These are phyloP conservation scores for Aspergillus hiratsukae DNA, from an alignment of 2,329 filamentous ascomycete genomes.

Conservation along the genomic window DNA sequence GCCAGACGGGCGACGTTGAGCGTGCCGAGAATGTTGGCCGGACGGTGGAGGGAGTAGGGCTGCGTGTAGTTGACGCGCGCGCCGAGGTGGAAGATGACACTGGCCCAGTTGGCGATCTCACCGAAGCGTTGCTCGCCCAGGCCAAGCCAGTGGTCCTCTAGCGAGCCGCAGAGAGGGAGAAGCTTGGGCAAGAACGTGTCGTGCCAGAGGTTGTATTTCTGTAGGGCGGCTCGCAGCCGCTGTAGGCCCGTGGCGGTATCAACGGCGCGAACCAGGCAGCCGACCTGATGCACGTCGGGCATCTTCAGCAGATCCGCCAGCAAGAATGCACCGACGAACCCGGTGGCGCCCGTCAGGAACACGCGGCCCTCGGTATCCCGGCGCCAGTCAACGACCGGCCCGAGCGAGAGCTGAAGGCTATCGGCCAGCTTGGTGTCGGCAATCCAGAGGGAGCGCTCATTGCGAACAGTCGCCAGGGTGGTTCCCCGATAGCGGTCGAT, in stretches of 20 bases:
- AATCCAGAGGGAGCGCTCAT: conserved; percentile 14
- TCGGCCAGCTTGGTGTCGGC: conserved; percentile 16
- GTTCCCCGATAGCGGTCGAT: conserved; percentile 2
- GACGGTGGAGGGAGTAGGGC: conserved; percentile 63
- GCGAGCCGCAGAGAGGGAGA: conserved; percentile 50
- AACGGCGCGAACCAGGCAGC: conserved; percentile 67
- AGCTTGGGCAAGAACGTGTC: conserved; percentile 7
- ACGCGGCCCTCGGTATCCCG: conserved; percentile 39
- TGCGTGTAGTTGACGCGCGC: conserved; percentile 70
- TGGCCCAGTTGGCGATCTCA: conserved; percentile 55
- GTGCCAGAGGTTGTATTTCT: conserved; percentile 10
- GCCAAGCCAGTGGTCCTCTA: conserved; percentile 61
- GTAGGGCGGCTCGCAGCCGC: conserved; percentile 5
- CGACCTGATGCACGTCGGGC: conserved; percentile 52
- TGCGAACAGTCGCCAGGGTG: background rate
- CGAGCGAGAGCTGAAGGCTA: conserved; percentile 1
- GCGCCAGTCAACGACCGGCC: conserved; percentile 12
- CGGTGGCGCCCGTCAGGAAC: conserved; percentile 78
- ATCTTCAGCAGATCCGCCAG: conserved; percentile 62
- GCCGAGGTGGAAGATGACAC: conserved; percentile 72
- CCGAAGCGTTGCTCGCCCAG: conserved; percentile 9
- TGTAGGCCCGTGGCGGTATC: conserved; percentile 31
- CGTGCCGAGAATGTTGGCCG: conserved; percentile 69
- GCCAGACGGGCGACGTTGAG: conserved; percentile 68
- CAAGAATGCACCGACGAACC: conserved; percentile 74